Conservation (phyloP, 352 stramenopile genomes). For the Phytopythium mirpurense region DNA sequence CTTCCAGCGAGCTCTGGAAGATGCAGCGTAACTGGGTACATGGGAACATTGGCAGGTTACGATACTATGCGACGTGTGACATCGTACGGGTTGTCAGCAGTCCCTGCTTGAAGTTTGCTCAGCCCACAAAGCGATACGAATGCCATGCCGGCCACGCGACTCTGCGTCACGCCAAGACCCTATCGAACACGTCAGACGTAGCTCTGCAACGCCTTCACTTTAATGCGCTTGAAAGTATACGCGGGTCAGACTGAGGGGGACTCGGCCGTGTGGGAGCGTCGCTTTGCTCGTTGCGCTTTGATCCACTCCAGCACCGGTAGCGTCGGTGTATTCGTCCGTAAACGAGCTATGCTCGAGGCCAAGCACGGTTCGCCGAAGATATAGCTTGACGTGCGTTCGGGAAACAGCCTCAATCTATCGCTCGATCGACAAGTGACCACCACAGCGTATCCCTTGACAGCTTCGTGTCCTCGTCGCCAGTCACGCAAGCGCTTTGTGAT, state of each 20-base stretch:
- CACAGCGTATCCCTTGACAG: background rate
- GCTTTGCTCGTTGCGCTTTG: background rate
- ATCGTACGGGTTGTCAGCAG: too few relatives aligned
- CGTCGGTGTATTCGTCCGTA: background rate
- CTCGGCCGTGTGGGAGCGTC: background rate
- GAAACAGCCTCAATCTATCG: background rate
- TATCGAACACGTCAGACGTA: background rate
- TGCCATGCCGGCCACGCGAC: too few relatives aligned
- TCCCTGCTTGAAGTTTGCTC: too few relatives aligned
- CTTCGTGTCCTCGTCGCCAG: background rate
- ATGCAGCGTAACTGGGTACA: too few relatives aligned
- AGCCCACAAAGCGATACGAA: too few relatives aligned
- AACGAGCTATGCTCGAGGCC: too few relatives aligned
- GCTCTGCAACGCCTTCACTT: slow-evolving; percentile 15
- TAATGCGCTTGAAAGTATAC: slow-evolving; percentile 6
- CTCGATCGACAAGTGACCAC: background rate
- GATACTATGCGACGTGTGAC: too few relatives aligned
- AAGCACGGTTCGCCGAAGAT: too few relatives aligned
- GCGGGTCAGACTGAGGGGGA: background rate
- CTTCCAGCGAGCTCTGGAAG: too few relatives aligned
- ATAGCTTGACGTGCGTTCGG: background rate
- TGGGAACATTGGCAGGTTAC: too few relatives aligned
- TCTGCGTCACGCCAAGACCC: too few relatives aligned
- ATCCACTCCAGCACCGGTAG: background rate
- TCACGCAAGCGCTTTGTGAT: too few relatives aligned